A percentile compares a stretch with the other conserved stretches of the same genome.
Conservation (phyloP, 2,329 filamentous ascomycete genomes). For the Drechslerella stenobrocha region DNA sequence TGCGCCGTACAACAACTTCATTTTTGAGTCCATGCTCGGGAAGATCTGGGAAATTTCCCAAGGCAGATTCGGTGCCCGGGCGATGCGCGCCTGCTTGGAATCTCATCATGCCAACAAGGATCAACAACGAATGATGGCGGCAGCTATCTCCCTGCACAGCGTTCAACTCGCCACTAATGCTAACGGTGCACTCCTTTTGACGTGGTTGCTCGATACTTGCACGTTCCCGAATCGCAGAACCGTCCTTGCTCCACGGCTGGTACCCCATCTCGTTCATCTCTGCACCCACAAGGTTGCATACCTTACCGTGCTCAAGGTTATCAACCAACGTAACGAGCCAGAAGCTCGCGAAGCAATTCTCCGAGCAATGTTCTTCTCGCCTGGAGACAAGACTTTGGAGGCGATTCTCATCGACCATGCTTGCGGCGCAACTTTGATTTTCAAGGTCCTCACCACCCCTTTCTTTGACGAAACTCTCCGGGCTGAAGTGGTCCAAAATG, state of each 20-base stretch:
- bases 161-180: slow-evolving; percentile 95
- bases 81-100: slow-evolving; percentile 94
- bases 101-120: slow-evolving; percentile 94
- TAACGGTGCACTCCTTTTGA: slow-evolving; percentile 89
- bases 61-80: slow-evolving; percentile 88
- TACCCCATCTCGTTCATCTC: slow-evolving; percentile 88
- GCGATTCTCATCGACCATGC: slow-evolving; percentile 88
- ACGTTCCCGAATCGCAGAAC: slow-evolving; percentile 89
- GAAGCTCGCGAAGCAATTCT: slow-evolving; percentile 89
- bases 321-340: slow-evolving; percentile 93
- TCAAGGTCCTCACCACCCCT: slow-evolving; percentile 96
- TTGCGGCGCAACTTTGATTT: slow-evolving; percentile 92
- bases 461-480: slow-evolving; percentile 95
- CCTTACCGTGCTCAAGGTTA: slow-evolving; percentile 93
- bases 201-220: slow-evolving; percentile 98
- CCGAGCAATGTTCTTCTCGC: slow-evolving; percentile 87
- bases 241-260: slow-evolving; percentile 85
- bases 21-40: slow-evolving; percentile 95
- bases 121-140: slow-evolving; percentile 91
- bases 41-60: slow-evolving; percentile 92
- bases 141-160: slow-evolving; percentile 92
- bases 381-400: slow-evolving; percentile 81
- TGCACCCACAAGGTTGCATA: slow-evolving; percentile 99
- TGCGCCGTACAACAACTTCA: slow-evolving; percentile 86
- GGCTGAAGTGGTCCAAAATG: slow-evolving; percentile 83